Evolutionary conservation across 1,284 basidiomycete genomes (phyloP).

Genomic region (Grifola frondosa): DNA sequence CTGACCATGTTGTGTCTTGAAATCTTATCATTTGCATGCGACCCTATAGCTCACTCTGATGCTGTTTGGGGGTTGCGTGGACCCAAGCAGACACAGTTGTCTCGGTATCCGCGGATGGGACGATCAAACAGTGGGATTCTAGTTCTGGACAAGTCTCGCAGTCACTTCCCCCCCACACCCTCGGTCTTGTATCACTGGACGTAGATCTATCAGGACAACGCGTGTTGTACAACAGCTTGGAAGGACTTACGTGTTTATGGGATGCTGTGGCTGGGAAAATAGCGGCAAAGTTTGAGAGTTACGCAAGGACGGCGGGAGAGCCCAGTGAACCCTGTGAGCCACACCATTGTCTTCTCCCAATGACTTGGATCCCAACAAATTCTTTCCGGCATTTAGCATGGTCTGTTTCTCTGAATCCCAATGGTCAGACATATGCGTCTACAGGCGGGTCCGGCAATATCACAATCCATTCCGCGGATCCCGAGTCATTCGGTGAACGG

Average conservation of each 20-base stretch:
- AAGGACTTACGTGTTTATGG: constrained; percentile 75
- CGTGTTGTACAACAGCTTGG: constrained; percentile 76
- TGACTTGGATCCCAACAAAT: neutral
- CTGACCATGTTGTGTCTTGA: constrained; percentile 12
- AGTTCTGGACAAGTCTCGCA: constrained; percentile 63
- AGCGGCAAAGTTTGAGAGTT: constrained; percentile 71
- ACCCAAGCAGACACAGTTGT: constrained; percentile 61
- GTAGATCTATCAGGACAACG: constrained; percentile 59
- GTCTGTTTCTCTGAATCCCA: constrained; percentile 78
- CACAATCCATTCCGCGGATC: constrained; percentile 60
- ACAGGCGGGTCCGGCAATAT: constrained; percentile 77
- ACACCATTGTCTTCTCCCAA: constrained; percentile 10
- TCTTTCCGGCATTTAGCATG: constrained; percentile 52
- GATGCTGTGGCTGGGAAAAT: constrained; percentile 62
- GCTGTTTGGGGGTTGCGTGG: constrained; percentile 83
- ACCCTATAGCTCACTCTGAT: constrained; percentile 71
- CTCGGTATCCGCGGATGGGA: constrained; percentile 75
- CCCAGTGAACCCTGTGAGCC: constrained; percentile 69
- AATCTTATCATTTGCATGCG: constrained; percentile 1
- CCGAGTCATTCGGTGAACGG: constrained; percentile 61
- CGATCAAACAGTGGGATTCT: constrained; percentile 68
- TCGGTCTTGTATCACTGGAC: constrained; percentile 74
- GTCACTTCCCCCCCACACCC: constrained; percentile 65
- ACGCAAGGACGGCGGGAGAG: constrained; percentile 49
- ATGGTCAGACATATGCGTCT: constrained; percentile 71